Evolutionary conservation across 2,329 filamentous ascomycete species (phyloP), one percentile per base, ranked within the genome.

Genomic region (Sporothrix variecibatus): DNA sequence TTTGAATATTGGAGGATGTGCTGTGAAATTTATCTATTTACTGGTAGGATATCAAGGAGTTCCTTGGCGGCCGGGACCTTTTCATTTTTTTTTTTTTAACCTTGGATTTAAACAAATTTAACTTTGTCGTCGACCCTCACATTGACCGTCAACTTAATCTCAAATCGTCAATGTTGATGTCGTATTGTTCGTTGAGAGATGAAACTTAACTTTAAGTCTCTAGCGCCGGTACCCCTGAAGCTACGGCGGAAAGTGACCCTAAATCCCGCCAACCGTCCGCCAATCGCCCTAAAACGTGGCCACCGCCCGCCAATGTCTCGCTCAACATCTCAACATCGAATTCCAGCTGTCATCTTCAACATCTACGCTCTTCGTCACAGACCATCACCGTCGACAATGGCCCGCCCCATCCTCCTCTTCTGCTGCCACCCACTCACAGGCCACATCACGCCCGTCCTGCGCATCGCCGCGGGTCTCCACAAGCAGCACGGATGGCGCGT

Each of bases 371-470:
- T 28, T 31, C 72, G 9, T 8, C 23, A 46, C 34, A 2, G 5
- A 34, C 9, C 40, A 46, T 17, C 31, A 34, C 62, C 11, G 8
- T 26, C 60, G 20, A 20, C 11, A 26, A 64, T 40, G 17, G 71
- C 70, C 58, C 72, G 65, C 0, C 75, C 76, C 0, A 28, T 68
- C 2, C 74, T 83, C 70, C 78, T 84, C 23, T 80, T 84, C 72
- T 76, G 80, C 56, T 80, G 80, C 73, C 81, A 83, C 72, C 77
- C 80, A 1, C 77, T 84, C 34, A 81, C 81, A 8, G 83, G 83
- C 8, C 83, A 84, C 74, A 75, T 84, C 26, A 80, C 80, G 0
- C 83, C 82, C 0, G 76, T 82, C 53, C 72, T 82, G 56, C 80
- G 81, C 58, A 80, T 84, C 60, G 80, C 82, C n/a, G 75, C 75